Conservation (phyloP, 495 filamentous ascomycete genomes). For the Penicillium macrosclerotiorum region DNA sequence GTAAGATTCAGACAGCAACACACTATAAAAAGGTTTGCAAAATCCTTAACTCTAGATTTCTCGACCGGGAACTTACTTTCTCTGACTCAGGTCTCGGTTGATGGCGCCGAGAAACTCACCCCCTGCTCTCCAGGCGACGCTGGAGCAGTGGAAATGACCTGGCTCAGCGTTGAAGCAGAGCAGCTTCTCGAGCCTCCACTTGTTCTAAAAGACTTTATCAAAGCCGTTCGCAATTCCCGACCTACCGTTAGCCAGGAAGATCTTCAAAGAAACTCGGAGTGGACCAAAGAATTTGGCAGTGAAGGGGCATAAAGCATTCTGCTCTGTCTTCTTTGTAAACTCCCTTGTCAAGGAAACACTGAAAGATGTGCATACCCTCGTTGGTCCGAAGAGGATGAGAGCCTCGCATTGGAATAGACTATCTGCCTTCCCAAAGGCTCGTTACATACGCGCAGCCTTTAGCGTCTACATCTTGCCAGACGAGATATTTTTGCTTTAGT, state of each 20-base stretch:
- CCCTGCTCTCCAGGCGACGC: conserved; percentile 91
- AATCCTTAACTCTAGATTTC: neutral
- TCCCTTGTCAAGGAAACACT: too few relatives aligned
- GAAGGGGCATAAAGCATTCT: conserved; percentile 61
- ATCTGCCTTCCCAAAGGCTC: neutral
- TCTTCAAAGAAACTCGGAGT: conserved; percentile 79
- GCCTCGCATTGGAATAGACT: conserved; percentile 5
- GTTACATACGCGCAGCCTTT: too few relatives aligned
- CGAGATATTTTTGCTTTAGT: neutral
- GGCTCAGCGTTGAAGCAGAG: conserved; percentile 82
- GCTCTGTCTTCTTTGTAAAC: too few relatives aligned
- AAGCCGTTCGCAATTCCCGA: conserved; percentile 80
- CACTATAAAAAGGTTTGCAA: conserved; percentile 88
- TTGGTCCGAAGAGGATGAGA: neutral
- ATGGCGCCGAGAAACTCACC: conserved; percentile 75
- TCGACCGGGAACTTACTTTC: conserved; percentile 1
- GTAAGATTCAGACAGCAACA: conserved; percentile 96
- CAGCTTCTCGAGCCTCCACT: conserved; percentile 82
- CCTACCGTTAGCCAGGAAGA: conserved; percentile 89
- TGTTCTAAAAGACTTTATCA: conserved; percentile 87
- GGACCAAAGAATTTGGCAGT: conserved; percentile 96
- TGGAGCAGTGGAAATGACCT: conserved; percentile 87
- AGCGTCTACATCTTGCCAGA: too few relatives aligned
- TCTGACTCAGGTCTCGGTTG: conserved; percentile 59
- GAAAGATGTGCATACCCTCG: too few relatives aligned